These are phyloP conservation scores for Ascochyta fabae DNA, from an alignment of 2,329 filamentous ascomycete genomes.

Conservation along the genomic window DNA sequence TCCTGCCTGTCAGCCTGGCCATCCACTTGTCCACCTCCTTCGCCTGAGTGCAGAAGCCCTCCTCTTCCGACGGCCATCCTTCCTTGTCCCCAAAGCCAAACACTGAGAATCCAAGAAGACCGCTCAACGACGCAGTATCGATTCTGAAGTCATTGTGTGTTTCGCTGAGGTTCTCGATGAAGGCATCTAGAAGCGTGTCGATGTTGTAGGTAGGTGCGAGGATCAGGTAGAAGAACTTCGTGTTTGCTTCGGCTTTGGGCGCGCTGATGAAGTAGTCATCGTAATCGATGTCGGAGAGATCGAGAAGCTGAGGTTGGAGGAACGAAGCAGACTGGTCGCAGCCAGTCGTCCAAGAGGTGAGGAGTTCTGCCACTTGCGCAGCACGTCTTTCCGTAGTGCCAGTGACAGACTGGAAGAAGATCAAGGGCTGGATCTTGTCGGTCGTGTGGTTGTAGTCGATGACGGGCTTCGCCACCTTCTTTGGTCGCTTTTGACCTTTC, in stretches of 20 bases:
- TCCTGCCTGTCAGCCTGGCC: constrained; percentile 88
- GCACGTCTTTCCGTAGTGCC: constrained; percentile 80
- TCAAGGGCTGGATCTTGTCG: constrained; percentile 69
- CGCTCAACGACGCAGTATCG: constrained; percentile 81
- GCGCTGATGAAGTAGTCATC: constrained; percentile 89
- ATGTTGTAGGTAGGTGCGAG: constrained; percentile 94
- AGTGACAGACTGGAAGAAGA: constrained; percentile 92
- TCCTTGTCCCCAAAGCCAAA: constrained; percentile 93
- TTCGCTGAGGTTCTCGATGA: constrained; percentile 85
- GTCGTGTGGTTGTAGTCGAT: constrained; percentile 36
- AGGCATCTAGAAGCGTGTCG: constrained; percentile 86
- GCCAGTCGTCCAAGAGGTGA: constrained; percentile 55
- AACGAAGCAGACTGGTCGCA: constrained; percentile 48
- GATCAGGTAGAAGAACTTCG: constrained; percentile 80
- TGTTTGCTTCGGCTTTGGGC: constrained; percentile 64
- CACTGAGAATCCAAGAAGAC: constrained; percentile 83
- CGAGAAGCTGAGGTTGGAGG: constrained; percentile 69
- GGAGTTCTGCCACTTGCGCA: constrained; percentile 63
- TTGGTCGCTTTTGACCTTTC: constrained; percentile 42
- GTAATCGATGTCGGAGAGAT: constrained; percentile 86
- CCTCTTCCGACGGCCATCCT: constrained; percentile 88
- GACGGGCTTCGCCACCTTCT: constrained; percentile 25
- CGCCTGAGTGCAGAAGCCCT: constrained; percentile 93
- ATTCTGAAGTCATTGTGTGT: constrained; percentile 97
- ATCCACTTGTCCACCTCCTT: constrained; percentile 93